Evolutionary conservation across 2,329 filamentous ascomycete species (phyloP).

Genomic region (Didymella keratinophila): DNA sequence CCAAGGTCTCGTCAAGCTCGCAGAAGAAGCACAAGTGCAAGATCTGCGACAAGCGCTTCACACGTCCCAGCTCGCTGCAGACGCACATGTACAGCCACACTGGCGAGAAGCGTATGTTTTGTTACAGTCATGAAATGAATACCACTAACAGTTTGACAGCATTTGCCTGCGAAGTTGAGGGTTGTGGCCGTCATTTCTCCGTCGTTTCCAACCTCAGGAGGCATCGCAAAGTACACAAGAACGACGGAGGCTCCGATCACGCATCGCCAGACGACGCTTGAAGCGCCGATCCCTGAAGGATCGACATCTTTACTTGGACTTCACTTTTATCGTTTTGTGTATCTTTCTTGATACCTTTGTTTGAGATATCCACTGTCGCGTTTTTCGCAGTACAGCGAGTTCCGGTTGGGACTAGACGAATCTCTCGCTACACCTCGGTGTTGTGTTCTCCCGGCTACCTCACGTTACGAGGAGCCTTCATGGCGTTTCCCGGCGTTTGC

Average conservation of each 20-base stretch:
- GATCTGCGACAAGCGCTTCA: constrained; percentile 97
- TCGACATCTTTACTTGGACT: constrained; percentile 29
- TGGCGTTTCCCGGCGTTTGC: constrained; percentile 36
- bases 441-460: constrained; percentile 10
- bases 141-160: constrained; percentile 61
- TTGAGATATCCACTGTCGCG: constrained; percentile 51
- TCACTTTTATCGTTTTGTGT: constrained; percentile 28
- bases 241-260: constrained; percentile 62
- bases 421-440: constrained; percentile 37
- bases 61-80: constrained; percentile 89
- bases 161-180: constrained; percentile 92
- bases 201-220: constrained; percentile 94
- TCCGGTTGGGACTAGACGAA: constrained; percentile 39
- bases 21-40: constrained; percentile 99
- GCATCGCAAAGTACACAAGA: constrained; percentile 95
- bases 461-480: constrained; percentile 20
- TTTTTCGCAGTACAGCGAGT: constrained; percentile 38
- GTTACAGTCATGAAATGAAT: not conserved
- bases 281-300: constrained; percentile 38
- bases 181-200: constrained; percentile 94
- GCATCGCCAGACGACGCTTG: constrained; percentile 58
- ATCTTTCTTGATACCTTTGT: constrained; percentile 34
- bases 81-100: constrained; percentile 99
- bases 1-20: constrained; percentile 91
- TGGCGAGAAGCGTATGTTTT: constrained; percentile 89